Evolutionary conservation across 257 asterid species (phyloP).

Genomic region (Penstemon barbatus): DNA sequence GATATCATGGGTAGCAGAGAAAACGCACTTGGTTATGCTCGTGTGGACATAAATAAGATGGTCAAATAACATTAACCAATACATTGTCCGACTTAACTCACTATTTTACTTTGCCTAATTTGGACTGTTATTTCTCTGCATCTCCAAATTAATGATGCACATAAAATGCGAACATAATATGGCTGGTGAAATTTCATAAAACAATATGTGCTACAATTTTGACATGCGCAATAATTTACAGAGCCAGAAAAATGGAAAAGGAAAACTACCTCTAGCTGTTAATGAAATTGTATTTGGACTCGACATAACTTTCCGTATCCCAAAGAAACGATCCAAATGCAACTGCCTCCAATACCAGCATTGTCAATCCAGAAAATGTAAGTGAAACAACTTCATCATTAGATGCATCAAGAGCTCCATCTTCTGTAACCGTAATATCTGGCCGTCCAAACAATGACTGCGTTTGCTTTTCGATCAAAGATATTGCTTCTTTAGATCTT

Average conservation of each 20-base stretch:
- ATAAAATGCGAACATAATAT: no score
- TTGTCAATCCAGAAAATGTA: slow-evolving; percentile 69
- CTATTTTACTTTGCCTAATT: no score
- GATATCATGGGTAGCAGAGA: not conserved
- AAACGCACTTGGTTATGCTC: not conserved
- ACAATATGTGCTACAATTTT: no score
- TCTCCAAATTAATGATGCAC: no score
- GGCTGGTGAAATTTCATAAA: no score
- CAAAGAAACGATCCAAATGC: slow-evolving; percentile 87
- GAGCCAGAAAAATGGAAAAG: not conserved
- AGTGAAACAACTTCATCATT: slow-evolving; percentile 66
- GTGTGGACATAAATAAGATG: no score
- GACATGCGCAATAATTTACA: not conserved
- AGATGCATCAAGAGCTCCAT: slow-evolving; percentile 66
- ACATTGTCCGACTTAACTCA: no score
- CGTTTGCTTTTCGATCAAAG: slow-evolving; percentile 85
- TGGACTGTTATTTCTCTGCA: no score
- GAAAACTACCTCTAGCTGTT: slow-evolving; percentile 43
- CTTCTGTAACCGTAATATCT: slow-evolving; percentile 62
- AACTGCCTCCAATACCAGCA: slow-evolving; percentile 88
- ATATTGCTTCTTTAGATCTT: slow-evolving; percentile 80
- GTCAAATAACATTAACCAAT: no score
- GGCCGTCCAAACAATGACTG: slow-evolving; percentile 90
- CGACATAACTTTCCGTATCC: slow-evolving; percentile 79
- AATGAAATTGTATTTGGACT: slow-evolving; percentile 64